Percentiles rank a stretch among this genome's conserved stretches.
These are phyloP conservation scores for Chlorociboria aeruginascens DNA, from an alignment of 495 filamentous ascomycete genomes.

Conservation along the genomic window DNA sequence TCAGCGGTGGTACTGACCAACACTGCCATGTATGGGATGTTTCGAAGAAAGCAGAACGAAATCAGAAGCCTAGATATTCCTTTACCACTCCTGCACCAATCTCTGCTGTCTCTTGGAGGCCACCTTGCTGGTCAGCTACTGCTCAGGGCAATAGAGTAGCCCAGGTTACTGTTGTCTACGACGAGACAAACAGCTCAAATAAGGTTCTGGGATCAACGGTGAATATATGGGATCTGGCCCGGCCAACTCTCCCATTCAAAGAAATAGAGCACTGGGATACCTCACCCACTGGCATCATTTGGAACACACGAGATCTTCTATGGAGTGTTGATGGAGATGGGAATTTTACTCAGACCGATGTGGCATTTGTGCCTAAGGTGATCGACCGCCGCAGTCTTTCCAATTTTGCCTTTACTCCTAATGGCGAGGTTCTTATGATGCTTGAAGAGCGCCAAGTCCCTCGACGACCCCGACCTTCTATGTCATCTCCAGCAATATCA, in stretches of 20 bases:
- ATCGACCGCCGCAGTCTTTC: constrained; percentile 58
- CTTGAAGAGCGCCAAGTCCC: constrained; percentile 36
- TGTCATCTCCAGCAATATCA: constrained; percentile 8
- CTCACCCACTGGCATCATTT: constrained; percentile 66
- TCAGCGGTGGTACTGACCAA: constrained; percentile 72
- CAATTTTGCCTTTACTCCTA: constrained; percentile 47
- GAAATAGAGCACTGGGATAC: constrained; percentile 67
- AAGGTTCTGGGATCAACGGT: constrained; percentile 41
- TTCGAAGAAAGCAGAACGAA: constrained; percentile 58
- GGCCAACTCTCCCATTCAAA: constrained; percentile 74
- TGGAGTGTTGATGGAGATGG: constrained; percentile 86
- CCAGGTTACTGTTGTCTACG: constrained; percentile 40
- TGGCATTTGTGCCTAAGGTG: constrained; percentile 70
- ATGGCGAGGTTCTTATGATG: constrained; percentile 46
- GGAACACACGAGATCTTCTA: constrained; percentile 80
- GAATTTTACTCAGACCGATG: constrained; percentile 77
- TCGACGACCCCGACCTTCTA: constrained; percentile 12
- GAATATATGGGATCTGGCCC: constrained; percentile 86
- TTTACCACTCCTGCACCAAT: constrained; percentile 51
- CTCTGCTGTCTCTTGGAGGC: constrained; percentile 73
- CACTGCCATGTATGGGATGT: constrained; percentile 91
- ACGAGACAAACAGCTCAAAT: constrained; percentile 26
- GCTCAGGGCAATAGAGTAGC: constrained; percentile 48
- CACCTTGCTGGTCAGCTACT: constrained; percentile 60
- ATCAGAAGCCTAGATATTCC: constrained; percentile 63